phyloP scores from a whole-genome alignment of 2,329 filamentous ascomycete genomes.

The Zasmidium citrigriseum region DNA sequence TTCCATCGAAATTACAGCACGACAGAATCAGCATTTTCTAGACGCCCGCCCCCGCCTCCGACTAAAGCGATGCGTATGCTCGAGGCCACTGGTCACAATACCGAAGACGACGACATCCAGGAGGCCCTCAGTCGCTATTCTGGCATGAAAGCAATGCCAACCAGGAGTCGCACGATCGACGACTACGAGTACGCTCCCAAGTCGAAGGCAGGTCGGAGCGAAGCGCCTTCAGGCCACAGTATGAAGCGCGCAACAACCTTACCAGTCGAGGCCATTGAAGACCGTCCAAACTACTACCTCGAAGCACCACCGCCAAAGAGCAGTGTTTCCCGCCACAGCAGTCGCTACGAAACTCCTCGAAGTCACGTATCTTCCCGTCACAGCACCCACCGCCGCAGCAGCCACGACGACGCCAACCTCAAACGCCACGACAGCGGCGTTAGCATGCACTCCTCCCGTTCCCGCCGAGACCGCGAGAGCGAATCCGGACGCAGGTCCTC shows the following conservation, averaged over 20 bases:
- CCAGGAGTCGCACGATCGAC: conserved; percentile 29
- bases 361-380: conserved; percentile 9
- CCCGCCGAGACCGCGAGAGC: conserved; percentile 19
- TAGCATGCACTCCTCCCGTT: conserved; percentile 26
- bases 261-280: conserved; percentile 16
- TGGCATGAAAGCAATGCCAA: conserved; percentile 21
- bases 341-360: conserved; percentile 1
- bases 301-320: conserved; percentile 24
- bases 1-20: conserved; percentile 32
- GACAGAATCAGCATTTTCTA: conserved; percentile 32
- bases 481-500: conserved; percentile 26
- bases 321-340: conserved; percentile 15
- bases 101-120: conserved; percentile 27
- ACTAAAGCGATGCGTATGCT: conserved; percentile 38
- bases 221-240: conserved; percentile 6
- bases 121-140: conserved; percentile 27
- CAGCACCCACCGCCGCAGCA: conserved; percentile 12
- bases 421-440: conserved; percentile 33
- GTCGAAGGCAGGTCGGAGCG: conserved; percentile 8
- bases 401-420: conserved; percentile 19
- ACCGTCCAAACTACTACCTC: conserved; percentile 16
- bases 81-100: conserved; percentile 36
- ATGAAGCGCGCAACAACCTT: conserved; percentile 24
- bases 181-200: conserved; percentile 25
- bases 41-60: conserved; percentile 22